These are phyloP conservation scores for Fusarium sp. DNA, from an alignment of 2,329 filamentous ascomycete species.

Conservation along the genomic window DNA sequence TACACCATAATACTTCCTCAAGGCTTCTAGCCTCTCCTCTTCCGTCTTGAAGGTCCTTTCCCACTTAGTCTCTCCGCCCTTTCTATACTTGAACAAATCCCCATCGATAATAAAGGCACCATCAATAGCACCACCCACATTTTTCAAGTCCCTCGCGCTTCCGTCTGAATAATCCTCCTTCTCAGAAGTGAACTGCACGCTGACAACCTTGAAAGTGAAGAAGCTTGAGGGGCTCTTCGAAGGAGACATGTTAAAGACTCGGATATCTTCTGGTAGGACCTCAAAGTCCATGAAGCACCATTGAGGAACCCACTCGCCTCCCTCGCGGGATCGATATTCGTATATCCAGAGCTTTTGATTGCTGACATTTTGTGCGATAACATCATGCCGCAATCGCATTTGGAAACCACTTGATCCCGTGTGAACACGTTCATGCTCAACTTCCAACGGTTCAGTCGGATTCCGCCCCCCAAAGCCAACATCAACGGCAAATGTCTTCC, in stretches of 20 bases:
- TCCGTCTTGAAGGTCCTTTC: constrained; percentile 7
- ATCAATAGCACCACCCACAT: not conserved
- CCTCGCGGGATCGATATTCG: constrained; percentile 1
- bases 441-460: not conserved
- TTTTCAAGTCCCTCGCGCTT: not conserved
- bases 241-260: constrained; percentile 26
- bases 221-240: constrained; percentile 23
- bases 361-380: constrained; percentile 6
- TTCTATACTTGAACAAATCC: not conserved
- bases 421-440: not conserved
- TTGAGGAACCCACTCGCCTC: constrained; percentile 15
- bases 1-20: constrained; percentile 17
- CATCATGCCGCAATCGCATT: constrained; percentile 3
- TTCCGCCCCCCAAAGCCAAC: constrained; percentile 19
- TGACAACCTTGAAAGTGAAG: constrained; percentile 24
- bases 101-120: constrained; percentile 21
- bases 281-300: constrained; percentile 26
- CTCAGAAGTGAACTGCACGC: constrained; percentile 19
- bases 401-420: not conserved
- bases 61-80: not conserved
- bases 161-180: not conserved
- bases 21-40: not conserved
- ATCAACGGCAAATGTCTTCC: constrained; percentile 10
- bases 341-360: constrained; percentile 22
- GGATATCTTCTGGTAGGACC: constrained; percentile 20